Evolutionary conservation across 305 asterid genomes (phyloP).

Genomic region (Ruellia speciosa): DNA sequence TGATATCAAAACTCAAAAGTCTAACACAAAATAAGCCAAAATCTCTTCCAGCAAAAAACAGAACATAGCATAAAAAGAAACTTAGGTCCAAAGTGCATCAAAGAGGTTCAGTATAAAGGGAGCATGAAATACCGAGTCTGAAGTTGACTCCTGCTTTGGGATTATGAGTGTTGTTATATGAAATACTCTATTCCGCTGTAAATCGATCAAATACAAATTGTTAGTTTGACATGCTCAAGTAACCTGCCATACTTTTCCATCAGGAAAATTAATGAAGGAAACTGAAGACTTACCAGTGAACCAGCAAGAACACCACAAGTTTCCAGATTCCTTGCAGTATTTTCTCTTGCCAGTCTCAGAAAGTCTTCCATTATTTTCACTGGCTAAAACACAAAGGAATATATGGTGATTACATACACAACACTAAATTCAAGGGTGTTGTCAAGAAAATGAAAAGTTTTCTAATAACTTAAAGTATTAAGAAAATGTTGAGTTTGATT

Average conservation of each 20-base stretch:
- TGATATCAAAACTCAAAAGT: constrained; percentile 7
- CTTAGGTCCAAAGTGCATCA: constrained; percentile 7
- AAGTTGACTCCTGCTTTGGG: constrained; percentile 97
- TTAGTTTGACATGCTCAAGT: constrained; percentile 15
- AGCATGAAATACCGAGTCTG: constrained; percentile 67
- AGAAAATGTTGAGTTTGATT: too few species aligned
- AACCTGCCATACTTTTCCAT: constrained; percentile 13
- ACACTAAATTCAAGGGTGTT: constrained; percentile 16
- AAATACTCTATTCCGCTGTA: constrained; percentile 84
- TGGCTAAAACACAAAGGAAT: constrained; percentile 53
- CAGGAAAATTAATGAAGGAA: constrained; percentile 18
- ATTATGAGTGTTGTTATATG: constrained; percentile 80
- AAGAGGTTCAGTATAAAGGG: constrained; percentile 17
- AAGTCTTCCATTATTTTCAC: constrained; percentile 89
- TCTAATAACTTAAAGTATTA: too few species aligned
- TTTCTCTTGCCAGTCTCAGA: constrained; percentile 74
- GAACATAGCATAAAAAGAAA: background rate
- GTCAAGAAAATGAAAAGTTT: background rate
- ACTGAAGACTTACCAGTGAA: constrained; percentile 55
- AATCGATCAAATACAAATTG: constrained; percentile 26
- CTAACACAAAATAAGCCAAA: constrained; percentile 7
- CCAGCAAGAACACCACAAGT: constrained; percentile 98
- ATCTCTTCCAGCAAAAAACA: constrained; percentile 6
- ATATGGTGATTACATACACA: constrained; percentile 21
- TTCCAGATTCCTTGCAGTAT: constrained; percentile 74